These are phyloP conservation scores for Leishmania tropica DNA, from an alignment of 208 protist species.

Conservation along the genomic window DNA sequence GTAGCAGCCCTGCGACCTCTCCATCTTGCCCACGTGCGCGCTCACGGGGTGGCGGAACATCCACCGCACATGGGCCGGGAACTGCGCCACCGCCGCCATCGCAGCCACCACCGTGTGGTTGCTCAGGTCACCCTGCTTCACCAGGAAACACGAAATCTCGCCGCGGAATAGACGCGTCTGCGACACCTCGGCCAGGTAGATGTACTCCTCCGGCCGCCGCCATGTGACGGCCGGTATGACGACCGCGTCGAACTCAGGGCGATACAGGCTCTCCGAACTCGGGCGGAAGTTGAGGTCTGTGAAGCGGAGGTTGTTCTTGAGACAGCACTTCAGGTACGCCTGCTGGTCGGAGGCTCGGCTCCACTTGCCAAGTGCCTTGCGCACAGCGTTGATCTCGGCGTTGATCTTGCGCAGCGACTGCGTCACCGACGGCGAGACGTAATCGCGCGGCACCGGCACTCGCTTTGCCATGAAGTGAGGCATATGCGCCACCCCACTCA, in stretches of 20 bases:
- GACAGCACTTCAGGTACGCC: conserved; percentile 46
- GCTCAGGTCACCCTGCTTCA: conserved; percentile 60
- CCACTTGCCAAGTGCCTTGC: conserved; percentile 36
- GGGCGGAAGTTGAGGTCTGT: conserved; percentile 62
- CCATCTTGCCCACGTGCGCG: conserved; percentile 34
- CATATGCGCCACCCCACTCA: conserved; percentile 31
- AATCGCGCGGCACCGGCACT: conserved; percentile 42
- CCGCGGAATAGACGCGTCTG: conserved; percentile 56
- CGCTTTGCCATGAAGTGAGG: conserved; percentile 46
- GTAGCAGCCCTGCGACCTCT: conserved; percentile 61
- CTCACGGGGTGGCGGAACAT: conserved; percentile 70
- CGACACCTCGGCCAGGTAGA: conserved; percentile 34
- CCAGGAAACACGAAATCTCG: conserved; percentile 50
- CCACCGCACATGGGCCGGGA: conserved; percentile 39
- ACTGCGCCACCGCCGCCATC: conserved; percentile 65
- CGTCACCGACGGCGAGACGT: conserved; percentile 42
- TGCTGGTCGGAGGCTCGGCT: conserved; percentile 36
- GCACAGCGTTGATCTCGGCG: conserved; percentile 34
- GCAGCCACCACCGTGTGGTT: conserved; percentile 75
- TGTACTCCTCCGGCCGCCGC: conserved; percentile 53
- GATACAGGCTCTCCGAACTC: conserved; percentile 32
- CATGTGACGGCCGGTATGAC: conserved; percentile 39
- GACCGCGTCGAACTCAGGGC: conserved; percentile 29
- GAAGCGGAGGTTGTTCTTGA: conserved; percentile 43
- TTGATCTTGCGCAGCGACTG: conserved; percentile 34